Base-by-base conservation (phyloP, 805 yeast species). In the Yamadazyma nakazawae region DNA sequence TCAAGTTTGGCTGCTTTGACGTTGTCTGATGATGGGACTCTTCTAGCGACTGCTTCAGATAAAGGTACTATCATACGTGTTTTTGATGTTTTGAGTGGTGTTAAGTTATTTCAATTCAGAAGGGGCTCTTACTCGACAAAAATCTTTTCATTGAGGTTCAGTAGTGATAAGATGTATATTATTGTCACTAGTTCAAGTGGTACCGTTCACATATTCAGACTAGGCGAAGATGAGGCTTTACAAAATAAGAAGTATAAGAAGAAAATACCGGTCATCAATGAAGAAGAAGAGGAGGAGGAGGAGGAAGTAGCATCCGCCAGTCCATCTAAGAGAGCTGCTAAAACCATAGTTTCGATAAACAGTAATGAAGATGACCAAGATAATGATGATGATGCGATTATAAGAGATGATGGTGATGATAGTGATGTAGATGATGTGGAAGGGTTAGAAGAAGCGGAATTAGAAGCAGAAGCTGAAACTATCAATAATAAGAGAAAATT, bases 51-150 rank as follows among this genome's bases (percentile, higher is more conserved):
- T 0, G 89, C 97, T 5, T 88, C 96, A 0, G 81, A 77, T 31
- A 88, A 88, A 59, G 99, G 99, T 1, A 94, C 98, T 0, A 81
- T 94, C 18, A 81, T 92, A 2, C 70, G 98, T 38, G 84, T 94
- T 2, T 94, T 91, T 58, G 71, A 84, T 31, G 82, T 88, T 0
- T 72, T 75, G 1, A 77, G 82, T 1, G 90, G 91, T 0, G 66
- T 71, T 25, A 80, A 79, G 54, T 62, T 87, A 14, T 79, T 74
- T 49, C 92, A 89, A 62, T 88, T 87, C 63, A 74, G 96, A 53
- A 70, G 96, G 55, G 96, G 96, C 0, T 81, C 92, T 1, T 91
- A 91, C 60, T 87, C 88, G 2, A 87, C 97, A 2, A 78, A 74
- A 51, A 87, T 94, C 14, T 81, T 80, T 56, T 84, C 95, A 10